Evolutionary conservation across 352 stramenopile species (phyloP), one percentile per base, ranked within the genome.

Genomic region (Phytophthora europaea): DNA sequence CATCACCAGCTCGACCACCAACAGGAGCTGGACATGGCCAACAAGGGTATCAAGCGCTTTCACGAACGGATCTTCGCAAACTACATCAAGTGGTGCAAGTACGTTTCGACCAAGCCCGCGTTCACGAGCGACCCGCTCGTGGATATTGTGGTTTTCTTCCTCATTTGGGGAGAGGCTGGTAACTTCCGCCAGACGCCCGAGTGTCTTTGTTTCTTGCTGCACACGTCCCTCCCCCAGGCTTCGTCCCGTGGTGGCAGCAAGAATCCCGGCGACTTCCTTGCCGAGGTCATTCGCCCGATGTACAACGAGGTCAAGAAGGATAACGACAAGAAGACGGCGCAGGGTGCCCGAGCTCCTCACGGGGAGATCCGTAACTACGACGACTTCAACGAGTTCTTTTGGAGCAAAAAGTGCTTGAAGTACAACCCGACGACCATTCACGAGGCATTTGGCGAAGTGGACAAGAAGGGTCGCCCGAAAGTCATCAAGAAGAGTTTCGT

Each of bases 311-410:
- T 96, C 20, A 95, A 94, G 79, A 90, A 90, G 33, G 89, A 96
- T 67, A 94, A 94, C 51, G 88, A 95, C 83, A 96, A 96, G 79
- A 96, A 96, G 76, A 96, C 89, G 6, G 74, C 84, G 8, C 89
- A 94, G 67, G 89, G 89, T 15, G 84, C 84, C 12, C 87, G 89
- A 6, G 88, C 89, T 9, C 65, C 87, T 13, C 89, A 96, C 67
- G 53, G 70, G 8, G 84, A 96, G 62, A 94, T 96, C 43, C 87
- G 89, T 15, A 95, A 95, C 76, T 96, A 96, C 70, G 89, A 96
- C 48, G 89, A 96, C 61, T 96, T 96, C 54, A 96, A 96, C 72
- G 89, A 96, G 76, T 96, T 95, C 48, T 96, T 96, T 68, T 96
- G 89, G 89, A 92, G 65, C 58, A 95, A 95, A 61, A 95, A 94